Evolutionary conservation across 1,284 basidiomycete species (phyloP).

Genomic region (Ganoderma meredithae): DNA sequence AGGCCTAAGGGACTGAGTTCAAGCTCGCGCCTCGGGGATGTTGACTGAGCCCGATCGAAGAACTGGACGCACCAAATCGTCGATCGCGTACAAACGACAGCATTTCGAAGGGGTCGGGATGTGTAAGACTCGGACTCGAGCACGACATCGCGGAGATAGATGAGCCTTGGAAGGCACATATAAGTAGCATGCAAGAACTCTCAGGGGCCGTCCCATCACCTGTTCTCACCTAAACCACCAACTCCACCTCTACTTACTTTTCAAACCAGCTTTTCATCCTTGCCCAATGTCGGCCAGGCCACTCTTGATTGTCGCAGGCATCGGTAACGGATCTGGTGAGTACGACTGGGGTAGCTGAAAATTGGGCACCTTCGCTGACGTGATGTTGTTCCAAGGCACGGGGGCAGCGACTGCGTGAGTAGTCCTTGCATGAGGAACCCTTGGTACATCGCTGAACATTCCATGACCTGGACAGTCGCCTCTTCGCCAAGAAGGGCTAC

Average conservation of each 20-base stretch:
- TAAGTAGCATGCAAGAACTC: not conserved
- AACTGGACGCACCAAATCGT: not conserved
- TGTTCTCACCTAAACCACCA: not conserved
- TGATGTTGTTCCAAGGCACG: conserved; percentile 49
- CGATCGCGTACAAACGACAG: not conserved
- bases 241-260: not conserved
- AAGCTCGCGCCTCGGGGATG: not conserved
- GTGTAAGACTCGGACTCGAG: conserved; percentile 14
- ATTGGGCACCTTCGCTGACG: not conserved
- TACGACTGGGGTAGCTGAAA: not conserved
- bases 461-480: conserved; percentile 49
- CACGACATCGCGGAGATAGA: conserved; percentile 17
- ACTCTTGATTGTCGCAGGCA: conserved; percentile 59
- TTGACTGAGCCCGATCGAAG: conserved; percentile 6
- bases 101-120: not conserved
- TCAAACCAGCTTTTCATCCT: not conserved
- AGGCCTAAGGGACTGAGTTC: too few species aligned
- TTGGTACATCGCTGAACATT: not conserved
- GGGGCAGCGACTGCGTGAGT: conserved; percentile 70
- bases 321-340: conserved; percentile 54
- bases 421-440: not conserved
- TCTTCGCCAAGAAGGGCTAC: conserved; percentile 71
- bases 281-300: conserved; percentile 48
- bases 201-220: not conserved
- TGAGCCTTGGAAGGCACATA: conserved; percentile 4